A percentile compares a stretch with the other conserved stretches of the same genome.
Conservation (phyloP, 2,329 filamentous ascomycete species). For the Graphilbum sp. region DNA sequence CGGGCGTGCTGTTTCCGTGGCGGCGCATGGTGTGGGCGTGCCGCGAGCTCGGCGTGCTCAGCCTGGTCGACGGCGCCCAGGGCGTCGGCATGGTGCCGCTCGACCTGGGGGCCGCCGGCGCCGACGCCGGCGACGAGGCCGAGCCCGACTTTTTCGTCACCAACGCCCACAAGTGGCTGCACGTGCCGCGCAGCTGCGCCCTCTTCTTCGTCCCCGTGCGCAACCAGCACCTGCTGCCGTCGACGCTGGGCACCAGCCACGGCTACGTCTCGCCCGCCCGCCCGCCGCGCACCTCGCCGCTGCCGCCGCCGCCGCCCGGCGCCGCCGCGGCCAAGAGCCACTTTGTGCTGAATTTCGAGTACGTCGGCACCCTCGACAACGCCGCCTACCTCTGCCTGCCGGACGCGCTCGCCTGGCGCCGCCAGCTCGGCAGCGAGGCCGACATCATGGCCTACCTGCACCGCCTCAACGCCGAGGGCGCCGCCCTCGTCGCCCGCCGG, state of each 20-base stretch:
- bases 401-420: conserved; percentile 55
- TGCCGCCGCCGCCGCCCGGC: no score
- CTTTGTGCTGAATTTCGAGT: conserved; percentile 61
- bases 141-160: conserved; percentile 68
- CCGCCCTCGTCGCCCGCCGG: conserved; percentile 37
- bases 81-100: conserved; percentile 72
- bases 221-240: conserved; percentile 61
- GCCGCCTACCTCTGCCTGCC: conserved; percentile 56
- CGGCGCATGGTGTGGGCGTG: conserved; percentile 49
- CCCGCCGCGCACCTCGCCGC: no score
- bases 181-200: conserved; percentile 62
- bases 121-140: no score
- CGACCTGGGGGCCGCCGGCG: conserved; percentile 44
- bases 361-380: conserved; percentile 59
- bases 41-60: conserved; percentile 49
- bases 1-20: conserved; percentile 68
- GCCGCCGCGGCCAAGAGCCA: no score
- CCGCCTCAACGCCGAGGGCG: conserved; percentile 47
- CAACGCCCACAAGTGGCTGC: conserved; percentile 89
- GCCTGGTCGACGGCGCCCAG: conserved; percentile 72
- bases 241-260: conserved; percentile 65
- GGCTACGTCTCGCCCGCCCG: conserved; percentile 47
- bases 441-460: conserved; percentile 48
- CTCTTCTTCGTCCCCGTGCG: conserved; percentile 62
- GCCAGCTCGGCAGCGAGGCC: conserved; percentile 54